Evolutionary conservation across 192 early-diverging fungal genomes (phyloP).

Genomic region (Backusella circina): DNA sequence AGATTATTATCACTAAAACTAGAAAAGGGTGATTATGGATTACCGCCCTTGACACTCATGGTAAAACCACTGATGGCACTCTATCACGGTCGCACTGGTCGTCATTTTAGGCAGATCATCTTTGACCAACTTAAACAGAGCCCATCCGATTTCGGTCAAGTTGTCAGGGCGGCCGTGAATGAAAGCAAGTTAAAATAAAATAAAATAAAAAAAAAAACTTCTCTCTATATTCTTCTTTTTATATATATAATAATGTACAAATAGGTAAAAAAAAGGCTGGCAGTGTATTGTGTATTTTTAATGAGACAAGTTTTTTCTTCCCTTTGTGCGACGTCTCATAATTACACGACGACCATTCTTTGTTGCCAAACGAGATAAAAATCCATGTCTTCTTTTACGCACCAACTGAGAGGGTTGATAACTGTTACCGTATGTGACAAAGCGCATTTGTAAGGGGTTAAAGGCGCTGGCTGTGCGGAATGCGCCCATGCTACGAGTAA

Average conservation of each 20-base stretch:
- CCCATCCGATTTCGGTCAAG: neutral
- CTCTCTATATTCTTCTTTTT: neutral
- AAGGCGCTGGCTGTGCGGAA: constrained; percentile 9
- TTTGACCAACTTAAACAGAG: constrained; percentile 3
- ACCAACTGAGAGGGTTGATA: constrained; percentile 92
- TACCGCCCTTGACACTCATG: constrained; percentile 36
- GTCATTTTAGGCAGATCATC: constrained; percentile 33
- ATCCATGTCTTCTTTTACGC: constrained; percentile 91
- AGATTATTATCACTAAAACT: neutral
- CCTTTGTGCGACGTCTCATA: constrained; percentile 76
- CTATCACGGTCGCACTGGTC: constrained; percentile 33
- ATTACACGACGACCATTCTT: constrained; percentile 78
- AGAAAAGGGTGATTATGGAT: constrained; percentile 17
- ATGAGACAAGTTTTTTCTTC: constrained; percentile 83
- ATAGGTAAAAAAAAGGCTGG: too few species aligned
- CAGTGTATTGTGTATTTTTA: too few species aligned
- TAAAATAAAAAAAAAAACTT: neutral
- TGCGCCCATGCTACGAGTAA: neutral
- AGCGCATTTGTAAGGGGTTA: constrained; percentile 56
- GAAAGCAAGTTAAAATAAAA: constrained; percentile 2
- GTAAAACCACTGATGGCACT: constrained; percentile 41
- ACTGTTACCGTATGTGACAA: constrained; percentile 81
- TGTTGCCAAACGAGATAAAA: constrained; percentile 76
- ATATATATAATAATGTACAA: neutral
- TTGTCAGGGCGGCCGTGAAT: neutral